Conservation (phyloP, 2,329 filamentous ascomycete species). For the Balansia obtecta region DNA sequence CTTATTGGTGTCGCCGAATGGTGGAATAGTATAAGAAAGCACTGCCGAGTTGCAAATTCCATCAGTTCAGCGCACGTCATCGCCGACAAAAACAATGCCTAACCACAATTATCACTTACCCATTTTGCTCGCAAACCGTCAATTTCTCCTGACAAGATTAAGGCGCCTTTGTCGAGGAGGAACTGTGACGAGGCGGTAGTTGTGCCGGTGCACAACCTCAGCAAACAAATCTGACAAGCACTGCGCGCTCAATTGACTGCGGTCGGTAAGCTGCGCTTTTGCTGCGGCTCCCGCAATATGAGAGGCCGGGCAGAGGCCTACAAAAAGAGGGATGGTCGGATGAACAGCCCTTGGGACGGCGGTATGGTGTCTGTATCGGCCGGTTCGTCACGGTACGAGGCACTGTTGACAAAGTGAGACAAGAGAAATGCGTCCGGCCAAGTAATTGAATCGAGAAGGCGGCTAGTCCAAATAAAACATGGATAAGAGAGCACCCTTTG, state of each 20-base stretch:
- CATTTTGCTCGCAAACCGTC: neutral
- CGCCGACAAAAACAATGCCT: neutral
- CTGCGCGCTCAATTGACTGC: neutral
- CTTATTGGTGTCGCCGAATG: constrained; percentile 28
- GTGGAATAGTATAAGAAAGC: constrained; percentile 38
- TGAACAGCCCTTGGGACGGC: neutral
- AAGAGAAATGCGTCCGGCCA: constrained; percentile 1
- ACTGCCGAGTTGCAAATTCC: constrained; percentile 1
- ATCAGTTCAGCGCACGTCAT: neutral
- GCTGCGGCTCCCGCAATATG: too few relatives aligned
- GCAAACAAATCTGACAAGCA: neutral
- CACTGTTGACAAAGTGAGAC: constrained; percentile 1
- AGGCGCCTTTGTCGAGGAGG: neutral
- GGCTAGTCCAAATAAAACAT: neutral
- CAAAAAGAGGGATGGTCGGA: neutral
- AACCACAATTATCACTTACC: neutral
- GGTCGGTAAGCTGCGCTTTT: neutral
- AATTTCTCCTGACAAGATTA: neutral
- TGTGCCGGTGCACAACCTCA: neutral
- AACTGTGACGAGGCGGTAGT: neutral
- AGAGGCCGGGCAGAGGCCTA: too few relatives aligned
- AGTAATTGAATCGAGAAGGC: neutral
- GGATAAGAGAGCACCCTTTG: neutral
- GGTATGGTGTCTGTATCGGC: neutral
- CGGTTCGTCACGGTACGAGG: neutral